Base-by-base conservation (phyloP, 169 alveolate genomes). In the Plasmodium vinckei region DNA sequence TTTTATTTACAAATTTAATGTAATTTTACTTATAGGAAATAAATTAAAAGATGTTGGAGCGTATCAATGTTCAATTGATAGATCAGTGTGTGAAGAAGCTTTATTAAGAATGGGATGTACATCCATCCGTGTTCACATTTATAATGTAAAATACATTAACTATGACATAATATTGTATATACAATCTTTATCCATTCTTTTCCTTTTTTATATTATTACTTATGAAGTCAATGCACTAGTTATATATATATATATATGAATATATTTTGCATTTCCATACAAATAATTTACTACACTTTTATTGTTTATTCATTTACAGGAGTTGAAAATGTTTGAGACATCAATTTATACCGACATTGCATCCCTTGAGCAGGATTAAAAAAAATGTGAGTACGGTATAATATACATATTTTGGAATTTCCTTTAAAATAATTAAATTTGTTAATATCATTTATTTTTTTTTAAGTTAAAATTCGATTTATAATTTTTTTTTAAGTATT, bases 311-410 rank as follows among this genome's bases (percentile, higher is more conserved):
- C 7, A 33, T 33, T 5, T 57, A 42, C 60, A 75, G 88, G 88
- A 75, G 46, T n/a, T 75, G 54, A 61, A 61, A 61, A 21, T 75
- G 49, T 75, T 75, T 63, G 88, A 75, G 88, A 75, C 88, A 75
- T 75, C 88, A 44, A 75, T 75, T 27, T 75, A 75, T 33, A 67
- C 77, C 9, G 88, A 75, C 23, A 56, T 75, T 64, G 65, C 63
- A 27, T 39, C 39, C 10, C 75, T 75, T 39, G 77, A 75, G 25
- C 9, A 73, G 47, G 65, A 33, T 33, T 33, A 33, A 33, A 33
- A 33, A 33, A 33, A 3, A 33, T 33, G 7, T 33, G 42, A 7
- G 42, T 0, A 33, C 4, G 5, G 6, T 33, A 3, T 33, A 33
- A 33, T 33, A 33, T 7, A 6, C 42, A 33, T 5, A 5, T 33